Evolutionary conservation across 2,329 filamentous ascomycete species (phyloP).

Genomic region (Paecilomyces niveus): DNA sequence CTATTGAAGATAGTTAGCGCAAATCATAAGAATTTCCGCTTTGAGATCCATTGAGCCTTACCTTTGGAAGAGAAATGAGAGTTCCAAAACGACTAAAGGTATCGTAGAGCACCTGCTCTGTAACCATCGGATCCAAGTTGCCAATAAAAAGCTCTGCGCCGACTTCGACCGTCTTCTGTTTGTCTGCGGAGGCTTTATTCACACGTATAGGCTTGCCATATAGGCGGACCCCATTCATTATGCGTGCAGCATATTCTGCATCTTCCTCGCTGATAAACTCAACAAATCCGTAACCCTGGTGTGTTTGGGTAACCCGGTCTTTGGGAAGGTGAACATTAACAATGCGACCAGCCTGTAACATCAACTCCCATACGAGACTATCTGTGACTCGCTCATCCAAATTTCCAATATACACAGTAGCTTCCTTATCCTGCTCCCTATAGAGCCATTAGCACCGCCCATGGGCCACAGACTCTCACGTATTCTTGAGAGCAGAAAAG

Average conservation of each 20-base stretch:
- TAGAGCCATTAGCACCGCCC: constrained; percentile 17
- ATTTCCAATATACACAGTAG: constrained; percentile 96
- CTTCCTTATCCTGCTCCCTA: constrained; percentile 97
- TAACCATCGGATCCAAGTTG: constrained; percentile 88
- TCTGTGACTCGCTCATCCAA: constrained; percentile 94
- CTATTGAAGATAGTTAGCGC: constrained; percentile 20
- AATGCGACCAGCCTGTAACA: constrained; percentile 95
- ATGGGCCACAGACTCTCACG: neutral
- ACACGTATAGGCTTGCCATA: constrained; percentile 94
- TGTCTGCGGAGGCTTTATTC: constrained; percentile 90
- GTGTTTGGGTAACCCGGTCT: constrained; percentile 91
- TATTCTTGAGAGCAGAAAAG: neutral
- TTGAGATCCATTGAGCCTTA: constrained; percentile 26
- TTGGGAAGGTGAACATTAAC: constrained; percentile 98
- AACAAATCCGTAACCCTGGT: constrained; percentile 98
- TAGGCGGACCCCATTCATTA: constrained; percentile 92
- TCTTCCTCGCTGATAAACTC: constrained; percentile 95
- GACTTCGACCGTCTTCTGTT: constrained; percentile 86
- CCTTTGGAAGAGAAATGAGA: constrained; percentile 77
- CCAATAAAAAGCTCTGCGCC: constrained; percentile 96
- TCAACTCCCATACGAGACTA: constrained; percentile 89
- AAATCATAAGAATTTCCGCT: neutral
- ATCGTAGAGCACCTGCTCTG: constrained; percentile 93
- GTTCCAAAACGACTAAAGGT: constrained; percentile 89
- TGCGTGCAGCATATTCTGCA: constrained; percentile 90